Percentiles rank a stretch among this genome's conserved stretches.
Conservation (phyloP, 2,329 filamentous ascomycete species). For the Aspergillus cejpii region DNA sequence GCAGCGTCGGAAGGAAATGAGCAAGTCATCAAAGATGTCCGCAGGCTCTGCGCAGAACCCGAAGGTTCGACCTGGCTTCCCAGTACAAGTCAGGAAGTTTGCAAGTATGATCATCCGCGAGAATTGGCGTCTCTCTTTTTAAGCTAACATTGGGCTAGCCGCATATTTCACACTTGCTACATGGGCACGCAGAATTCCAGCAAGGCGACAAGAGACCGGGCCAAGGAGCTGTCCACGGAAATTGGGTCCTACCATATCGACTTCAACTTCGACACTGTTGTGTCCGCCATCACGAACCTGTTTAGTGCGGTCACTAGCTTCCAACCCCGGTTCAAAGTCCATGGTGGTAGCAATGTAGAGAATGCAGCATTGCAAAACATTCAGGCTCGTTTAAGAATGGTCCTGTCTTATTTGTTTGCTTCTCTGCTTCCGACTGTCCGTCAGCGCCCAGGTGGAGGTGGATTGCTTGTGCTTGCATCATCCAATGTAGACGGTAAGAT, state of each 20-base stretch:
- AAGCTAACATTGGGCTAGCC: no score
- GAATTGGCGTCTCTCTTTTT: no score
- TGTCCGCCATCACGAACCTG: constrained; percentile 54
- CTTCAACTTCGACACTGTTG: constrained; percentile 64
- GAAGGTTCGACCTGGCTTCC: constrained; percentile 47
- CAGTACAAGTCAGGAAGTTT: constrained; percentile 54
- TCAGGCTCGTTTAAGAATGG: constrained; percentile 61
- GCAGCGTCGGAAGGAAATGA: constrained; percentile 32
- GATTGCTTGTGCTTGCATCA: constrained; percentile 59
- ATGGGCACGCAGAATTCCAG: constrained; percentile 66
- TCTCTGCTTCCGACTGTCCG: constrained; percentile 57
- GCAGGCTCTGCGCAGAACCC: constrained; percentile 47
- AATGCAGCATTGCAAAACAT: constrained; percentile 63
- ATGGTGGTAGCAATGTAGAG: constrained; percentile 56
- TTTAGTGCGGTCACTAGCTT: constrained; percentile 55
- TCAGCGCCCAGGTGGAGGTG: constrained; percentile 50
- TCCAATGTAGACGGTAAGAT: constrained; percentile 54
- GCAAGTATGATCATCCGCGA: constrained; percentile 27
- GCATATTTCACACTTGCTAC: constrained; percentile 58
- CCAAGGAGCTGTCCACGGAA: constrained; percentile 51
- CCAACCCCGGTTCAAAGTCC: constrained; percentile 55
- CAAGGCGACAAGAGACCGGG: constrained; percentile 59
- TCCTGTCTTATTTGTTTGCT: constrained; percentile 58
- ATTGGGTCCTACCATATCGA: constrained; percentile 69
- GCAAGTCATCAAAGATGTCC: constrained; percentile 51